A percentile compares a stretch with the other conserved stretches of the same genome.
phyloP scores from a whole-genome alignment of 2,329 filamentous ascomycete species.

The Penicillium sp. region DNA sequence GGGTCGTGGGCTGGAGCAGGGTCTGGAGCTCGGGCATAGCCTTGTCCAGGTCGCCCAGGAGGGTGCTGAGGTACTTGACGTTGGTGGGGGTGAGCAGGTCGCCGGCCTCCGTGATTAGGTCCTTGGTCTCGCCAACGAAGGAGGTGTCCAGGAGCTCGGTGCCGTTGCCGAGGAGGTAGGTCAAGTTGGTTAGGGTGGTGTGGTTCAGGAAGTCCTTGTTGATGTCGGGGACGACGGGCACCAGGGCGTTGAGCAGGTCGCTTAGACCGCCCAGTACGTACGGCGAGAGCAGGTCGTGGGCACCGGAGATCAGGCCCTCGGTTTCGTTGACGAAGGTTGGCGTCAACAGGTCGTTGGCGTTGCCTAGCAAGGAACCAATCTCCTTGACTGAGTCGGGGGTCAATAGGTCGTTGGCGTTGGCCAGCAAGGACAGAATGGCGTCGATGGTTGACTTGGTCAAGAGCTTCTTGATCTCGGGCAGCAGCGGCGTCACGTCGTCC shows the following conservation, averaged over 20 bases:
- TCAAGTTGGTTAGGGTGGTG: slow-evolving; percentile 29
- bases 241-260: slow-evolving; percentile 20
- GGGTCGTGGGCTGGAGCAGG: slow-evolving; percentile 24
- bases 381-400: slow-evolving; percentile 23
- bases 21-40: slow-evolving; percentile 30
- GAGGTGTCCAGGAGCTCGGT: slow-evolving; percentile 29
- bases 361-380: slow-evolving; percentile 22
- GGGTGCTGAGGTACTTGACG: slow-evolving; percentile 26
- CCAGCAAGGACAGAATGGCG: no score
- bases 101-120: slow-evolving; percentile 29
- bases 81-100: slow-evolving; percentile 30
- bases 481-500: slow-evolving; percentile 10
- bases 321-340: slow-evolving; percentile 24
- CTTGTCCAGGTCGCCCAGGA: slow-evolving; percentile 27
- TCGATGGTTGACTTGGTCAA: slow-evolving; percentile 19
- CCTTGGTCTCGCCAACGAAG: slow-evolving; percentile 32
- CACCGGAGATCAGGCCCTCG: slow-evolving; percentile 16
- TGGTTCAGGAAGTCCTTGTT: slow-evolving; percentile 24
- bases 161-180: slow-evolving; percentile 32
- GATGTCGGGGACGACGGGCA: slow-evolving; percentile 22
- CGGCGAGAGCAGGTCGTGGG: slow-evolving; percentile 20
- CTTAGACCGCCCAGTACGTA: slow-evolving; percentile 20
- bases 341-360: slow-evolving; percentile 22
- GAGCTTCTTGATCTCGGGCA: slow-evolving; percentile 19
- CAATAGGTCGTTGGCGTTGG: slow-evolving; percentile 22